phyloP scores from a whole-genome alignment of 2,329 filamentous ascomycete species.

The Graphilbum sp. region DNA sequence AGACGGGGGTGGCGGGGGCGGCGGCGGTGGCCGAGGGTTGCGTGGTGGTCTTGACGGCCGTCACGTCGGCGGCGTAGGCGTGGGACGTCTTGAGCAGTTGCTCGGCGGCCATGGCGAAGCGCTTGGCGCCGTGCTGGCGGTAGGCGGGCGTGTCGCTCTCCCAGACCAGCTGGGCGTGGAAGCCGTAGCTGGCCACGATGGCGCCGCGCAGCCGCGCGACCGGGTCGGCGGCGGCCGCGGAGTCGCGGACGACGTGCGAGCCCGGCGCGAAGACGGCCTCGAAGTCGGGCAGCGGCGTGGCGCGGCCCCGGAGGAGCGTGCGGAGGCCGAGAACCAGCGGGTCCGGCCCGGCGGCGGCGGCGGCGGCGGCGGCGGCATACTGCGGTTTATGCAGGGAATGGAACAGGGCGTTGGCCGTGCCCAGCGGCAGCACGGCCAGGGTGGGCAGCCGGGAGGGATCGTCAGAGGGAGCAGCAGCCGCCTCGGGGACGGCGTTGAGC shows the following conservation, averaged over 20 bases:
- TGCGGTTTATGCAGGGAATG: constrained; percentile 44
- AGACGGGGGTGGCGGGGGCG: constrained; percentile 2
- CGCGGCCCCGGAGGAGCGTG: constrained; percentile 41
- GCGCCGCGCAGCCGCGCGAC: constrained; percentile 41
- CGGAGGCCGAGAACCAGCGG: constrained; percentile 36
- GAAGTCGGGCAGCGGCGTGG: constrained; percentile 44
- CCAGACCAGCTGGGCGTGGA: constrained; percentile 77
- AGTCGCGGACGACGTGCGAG: constrained; percentile 28
- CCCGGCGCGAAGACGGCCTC: constrained; percentile 42
- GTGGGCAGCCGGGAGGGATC: constrained; percentile 17
- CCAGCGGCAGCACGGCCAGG: constrained; percentile 40
- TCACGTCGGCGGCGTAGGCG: constrained; percentile 28
- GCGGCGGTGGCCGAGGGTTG: constrained; percentile 6
- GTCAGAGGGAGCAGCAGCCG: constrained; percentile 5
- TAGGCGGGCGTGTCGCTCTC: constrained; percentile 79
- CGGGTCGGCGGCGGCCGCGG: constrained; percentile 9
- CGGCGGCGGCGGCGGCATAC: constrained; percentile 19
- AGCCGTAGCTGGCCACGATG: constrained; percentile 78
- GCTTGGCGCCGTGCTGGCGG: constrained; percentile 56
- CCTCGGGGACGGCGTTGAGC: constrained; percentile 41
- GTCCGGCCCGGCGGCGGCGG: constrained; percentile 18
- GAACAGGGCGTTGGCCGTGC: constrained; percentile 50
- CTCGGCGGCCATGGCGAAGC: constrained; percentile 73
- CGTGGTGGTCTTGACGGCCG: neutral
- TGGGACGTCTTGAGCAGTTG: constrained; percentile 48